Conservation (phyloP, 1,139 yeast genomes). For the Yamadazyma aaseri region DNA sequence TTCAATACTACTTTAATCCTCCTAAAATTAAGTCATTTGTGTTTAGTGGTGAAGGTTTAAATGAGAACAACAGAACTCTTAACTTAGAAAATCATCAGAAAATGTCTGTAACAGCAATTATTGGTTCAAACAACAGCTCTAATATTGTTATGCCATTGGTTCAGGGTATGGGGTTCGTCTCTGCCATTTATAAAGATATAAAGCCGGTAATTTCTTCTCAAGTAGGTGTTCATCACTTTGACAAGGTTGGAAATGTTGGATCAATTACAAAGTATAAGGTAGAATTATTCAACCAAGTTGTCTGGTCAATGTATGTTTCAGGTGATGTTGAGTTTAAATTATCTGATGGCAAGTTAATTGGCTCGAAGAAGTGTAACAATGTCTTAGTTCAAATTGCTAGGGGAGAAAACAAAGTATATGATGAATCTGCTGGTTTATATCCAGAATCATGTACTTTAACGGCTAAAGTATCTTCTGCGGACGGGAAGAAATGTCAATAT, state of each 20-base stretch:
- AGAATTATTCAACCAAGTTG: constrained; percentile 39
- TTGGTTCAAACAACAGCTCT: constrained; percentile 7
- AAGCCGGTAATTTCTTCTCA: constrained; percentile 57
- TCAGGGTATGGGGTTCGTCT: constrained; percentile 70
- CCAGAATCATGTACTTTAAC: constrained; percentile 23
- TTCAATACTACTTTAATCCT: constrained; percentile 46
- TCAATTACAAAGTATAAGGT: constrained; percentile 27
- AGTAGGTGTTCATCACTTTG: constrained; percentile 59
- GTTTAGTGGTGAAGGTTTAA: constrained; percentile 32
- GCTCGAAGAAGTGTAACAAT: constrained; percentile 34
- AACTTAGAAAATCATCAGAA: constrained; percentile 30
- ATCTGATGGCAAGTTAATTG: constrained; percentile 53
- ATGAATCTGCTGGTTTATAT: constrained; percentile 48
- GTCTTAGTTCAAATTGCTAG: constrained; percentile 46
- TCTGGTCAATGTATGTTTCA: constrained; percentile 39
- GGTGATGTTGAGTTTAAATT: constrained; percentile 41
- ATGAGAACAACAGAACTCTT: constrained; percentile 20
- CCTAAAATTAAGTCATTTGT: constrained; percentile 46
- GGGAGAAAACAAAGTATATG: constrained; percentile 46
- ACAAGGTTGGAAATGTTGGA: constrained; percentile 16
- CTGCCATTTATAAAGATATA: constrained; percentile 58
- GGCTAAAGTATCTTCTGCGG: constrained; percentile 21
- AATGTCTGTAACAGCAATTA: constrained; percentile 31
- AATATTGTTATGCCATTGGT: constrained; percentile 33
- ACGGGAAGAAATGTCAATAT: constrained; percentile 28